Percentiles rank a stretch among this genome's conserved stretches.
Conservation (phyloP, 495 filamentous ascomycete species). For the Hyaloscypha bicolor region DNA sequence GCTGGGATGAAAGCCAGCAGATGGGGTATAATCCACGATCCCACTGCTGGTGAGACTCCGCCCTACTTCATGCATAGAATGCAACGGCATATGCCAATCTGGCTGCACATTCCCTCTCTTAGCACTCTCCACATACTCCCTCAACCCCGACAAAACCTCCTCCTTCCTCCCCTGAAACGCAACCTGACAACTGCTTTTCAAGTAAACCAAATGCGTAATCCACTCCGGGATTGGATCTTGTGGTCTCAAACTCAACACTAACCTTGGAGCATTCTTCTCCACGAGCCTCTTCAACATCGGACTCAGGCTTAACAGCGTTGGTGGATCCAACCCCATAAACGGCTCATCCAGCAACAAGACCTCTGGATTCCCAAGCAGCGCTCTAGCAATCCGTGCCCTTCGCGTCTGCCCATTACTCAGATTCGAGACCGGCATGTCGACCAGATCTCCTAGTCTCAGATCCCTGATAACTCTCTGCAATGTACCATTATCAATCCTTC, state of each 20-base stretch:
- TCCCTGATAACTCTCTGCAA: constrained; percentile 65
- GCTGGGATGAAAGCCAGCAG: constrained; percentile 8
- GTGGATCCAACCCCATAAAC: constrained; percentile 95
- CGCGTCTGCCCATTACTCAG: constrained; percentile 92
- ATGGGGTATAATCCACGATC: constrained; percentile 35
- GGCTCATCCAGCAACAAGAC: constrained; percentile 89
- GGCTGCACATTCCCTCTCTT: constrained; percentile 34
- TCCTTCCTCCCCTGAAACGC: constrained; percentile 57
- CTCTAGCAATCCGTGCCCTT: constrained; percentile 83
- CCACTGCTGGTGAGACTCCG: constrained; percentile 47
- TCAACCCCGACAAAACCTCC: constrained; percentile 50
- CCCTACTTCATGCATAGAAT: constrained; percentile 54
- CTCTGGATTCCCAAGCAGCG: constrained; percentile 76
- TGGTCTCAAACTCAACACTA: constrained; percentile 77
- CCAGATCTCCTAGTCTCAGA: constrained; percentile 62
- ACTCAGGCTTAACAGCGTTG: constrained; percentile 69
- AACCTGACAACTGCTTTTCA: constrained; percentile 63
- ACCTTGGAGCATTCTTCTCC: constrained; percentile 61
- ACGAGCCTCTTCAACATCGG: constrained; percentile 67
- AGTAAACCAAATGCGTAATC: constrained; percentile 78
- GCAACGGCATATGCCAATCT: constrained; percentile 43
- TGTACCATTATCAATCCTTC: constrained; percentile 42
- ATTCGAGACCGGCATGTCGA: constrained; percentile 80
- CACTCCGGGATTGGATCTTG: constrained; percentile 87
- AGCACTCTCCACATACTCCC: constrained; percentile 43